Conservation (phyloP, 2,329 filamentous ascomycete genomes). For the Aspergillus eucalypticola region DNA sequence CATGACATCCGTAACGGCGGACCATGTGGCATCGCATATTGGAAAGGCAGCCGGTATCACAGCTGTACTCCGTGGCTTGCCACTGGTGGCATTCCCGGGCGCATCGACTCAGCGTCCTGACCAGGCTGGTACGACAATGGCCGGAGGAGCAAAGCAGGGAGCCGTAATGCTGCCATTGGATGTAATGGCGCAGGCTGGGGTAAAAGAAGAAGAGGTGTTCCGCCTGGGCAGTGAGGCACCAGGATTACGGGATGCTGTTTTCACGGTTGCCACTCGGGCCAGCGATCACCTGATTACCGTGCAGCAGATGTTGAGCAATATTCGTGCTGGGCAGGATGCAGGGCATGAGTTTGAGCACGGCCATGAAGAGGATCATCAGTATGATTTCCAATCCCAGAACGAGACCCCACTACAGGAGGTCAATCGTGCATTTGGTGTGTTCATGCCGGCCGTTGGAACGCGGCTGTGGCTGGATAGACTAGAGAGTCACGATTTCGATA, state of each 20-base stretch:
- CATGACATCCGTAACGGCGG: slow-evolving; percentile 77
- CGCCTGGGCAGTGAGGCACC: slow-evolving; percentile 74
- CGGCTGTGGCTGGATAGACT: slow-evolving; percentile 75
- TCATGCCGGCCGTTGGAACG: slow-evolving; percentile 78
- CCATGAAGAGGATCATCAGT: slow-evolving; percentile 68
- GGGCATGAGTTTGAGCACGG: slow-evolving; percentile 89
- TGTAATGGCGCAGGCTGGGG: slow-evolving; percentile 77
- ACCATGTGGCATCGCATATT: slow-evolving; percentile 92
- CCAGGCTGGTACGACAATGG: slow-evolving; percentile 44
- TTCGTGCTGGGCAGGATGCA: slow-evolving; percentile 70
- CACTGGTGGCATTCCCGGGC: slow-evolving; percentile 76
- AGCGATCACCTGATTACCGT: slow-evolving; percentile 96
- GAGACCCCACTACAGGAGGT: slow-evolving; percentile 52
- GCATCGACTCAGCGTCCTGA: slow-evolving; percentile 56
- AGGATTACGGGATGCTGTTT: slow-evolving; percentile 85
- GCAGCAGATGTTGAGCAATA: slow-evolving; percentile 81
- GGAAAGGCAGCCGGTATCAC: slow-evolving; percentile 91
- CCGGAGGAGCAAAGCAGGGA: slow-evolving; percentile 53
- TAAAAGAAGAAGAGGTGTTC: slow-evolving; percentile 88
- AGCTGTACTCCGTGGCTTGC: slow-evolving; percentile 81
- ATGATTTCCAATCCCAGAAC: slow-evolving; percentile 30
- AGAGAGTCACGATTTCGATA: slow-evolving; percentile 79
- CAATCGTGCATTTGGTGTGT: slow-evolving; percentile 71
- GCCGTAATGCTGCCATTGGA: slow-evolving; percentile 81
- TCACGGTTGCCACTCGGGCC: slow-evolving; percentile 86